phyloP scores from a whole-genome alignment of 2,329 filamentous ascomycete species.

The Colletotrichum orbiculare region DNA sequence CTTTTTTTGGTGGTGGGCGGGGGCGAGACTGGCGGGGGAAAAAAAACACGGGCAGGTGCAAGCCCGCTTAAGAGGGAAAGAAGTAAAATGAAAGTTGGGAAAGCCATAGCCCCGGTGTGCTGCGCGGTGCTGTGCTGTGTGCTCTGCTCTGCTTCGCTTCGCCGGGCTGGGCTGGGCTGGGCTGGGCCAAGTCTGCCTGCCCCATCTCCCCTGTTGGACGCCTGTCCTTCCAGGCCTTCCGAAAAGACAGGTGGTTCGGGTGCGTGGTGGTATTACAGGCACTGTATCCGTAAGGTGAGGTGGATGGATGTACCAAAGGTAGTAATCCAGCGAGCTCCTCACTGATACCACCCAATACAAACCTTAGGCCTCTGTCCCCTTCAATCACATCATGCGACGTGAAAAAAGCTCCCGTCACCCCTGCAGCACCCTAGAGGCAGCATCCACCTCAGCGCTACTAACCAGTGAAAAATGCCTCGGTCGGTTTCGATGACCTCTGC shows the following conservation, averaged over 20 bases:
- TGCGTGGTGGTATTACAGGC: no score
- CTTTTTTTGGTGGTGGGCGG: constrained; percentile 35
- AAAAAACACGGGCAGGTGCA: constrained; percentile 47
- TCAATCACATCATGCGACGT: constrained; percentile 36
- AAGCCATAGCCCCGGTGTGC: neutral
- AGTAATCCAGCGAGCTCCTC: neutral
- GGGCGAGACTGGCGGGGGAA: constrained; percentile 38
- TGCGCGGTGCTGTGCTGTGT: no score
- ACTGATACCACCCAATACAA: constrained; percentile 5
- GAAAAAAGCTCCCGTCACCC: constrained; percentile 27
- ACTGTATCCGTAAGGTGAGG: no score
- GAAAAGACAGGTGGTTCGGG: neutral
- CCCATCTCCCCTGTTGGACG: no score
- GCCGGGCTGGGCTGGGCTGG: no score
- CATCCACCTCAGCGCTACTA: constrained; percentile 33
- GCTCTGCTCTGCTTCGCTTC: no score
- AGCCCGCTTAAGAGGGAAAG: constrained; percentile 25
- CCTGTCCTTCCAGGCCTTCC: constrained; percentile 12
- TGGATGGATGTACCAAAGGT: neutral
- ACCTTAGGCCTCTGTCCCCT: constrained; percentile 15
- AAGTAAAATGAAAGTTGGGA: constrained; percentile 19
- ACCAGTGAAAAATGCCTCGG: constrained; percentile 30
- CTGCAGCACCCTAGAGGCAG: constrained; percentile 29
- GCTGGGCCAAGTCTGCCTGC: no score
- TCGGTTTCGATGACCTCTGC: constrained; percentile 15